phyloP scores from a whole-genome alignment of 345 rosid species.

The Populus euphratica region DNA sequence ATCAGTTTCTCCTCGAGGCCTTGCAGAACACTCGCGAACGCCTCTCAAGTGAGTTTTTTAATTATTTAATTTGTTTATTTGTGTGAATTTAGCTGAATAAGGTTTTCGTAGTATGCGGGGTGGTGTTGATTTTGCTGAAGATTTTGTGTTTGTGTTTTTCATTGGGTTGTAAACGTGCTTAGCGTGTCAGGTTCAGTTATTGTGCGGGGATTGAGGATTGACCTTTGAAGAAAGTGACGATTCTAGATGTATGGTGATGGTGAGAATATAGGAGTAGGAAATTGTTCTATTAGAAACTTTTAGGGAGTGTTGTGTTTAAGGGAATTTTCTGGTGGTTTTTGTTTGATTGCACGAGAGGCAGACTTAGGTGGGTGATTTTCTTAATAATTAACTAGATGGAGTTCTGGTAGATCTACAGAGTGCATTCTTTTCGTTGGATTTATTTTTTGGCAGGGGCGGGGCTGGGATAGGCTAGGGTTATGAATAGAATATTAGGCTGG shows the following conservation, averaged over 20 bases:
- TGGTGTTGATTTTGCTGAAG: not conserved
- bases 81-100: not conserved
- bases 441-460: not conserved
- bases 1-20: slow-evolving; percentile 77
- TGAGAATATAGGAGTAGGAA: not conserved
- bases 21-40: slow-evolving; percentile 77
- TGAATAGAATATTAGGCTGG: not conserved
- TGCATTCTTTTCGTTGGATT: not conserved
- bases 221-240: not conserved
- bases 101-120: not conserved
- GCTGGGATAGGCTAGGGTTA: not conserved
- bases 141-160: not conserved
- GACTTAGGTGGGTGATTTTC: not conserved
- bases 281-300: not conserved
- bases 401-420: not conserved
- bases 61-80: not conserved
- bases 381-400: not conserved
- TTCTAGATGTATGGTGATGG: not conserved
- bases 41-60: slow-evolving; percentile 50
- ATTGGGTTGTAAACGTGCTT: not conserved
- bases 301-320: not conserved
- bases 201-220: not conserved
- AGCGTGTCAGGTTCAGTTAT: not conserved
- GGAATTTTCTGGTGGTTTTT: not conserved
- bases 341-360: not conserved